phyloP scores from a whole-genome alignment of 768 basidiomycete genomes.

The Kwoniella mangroviensis region DNA sequence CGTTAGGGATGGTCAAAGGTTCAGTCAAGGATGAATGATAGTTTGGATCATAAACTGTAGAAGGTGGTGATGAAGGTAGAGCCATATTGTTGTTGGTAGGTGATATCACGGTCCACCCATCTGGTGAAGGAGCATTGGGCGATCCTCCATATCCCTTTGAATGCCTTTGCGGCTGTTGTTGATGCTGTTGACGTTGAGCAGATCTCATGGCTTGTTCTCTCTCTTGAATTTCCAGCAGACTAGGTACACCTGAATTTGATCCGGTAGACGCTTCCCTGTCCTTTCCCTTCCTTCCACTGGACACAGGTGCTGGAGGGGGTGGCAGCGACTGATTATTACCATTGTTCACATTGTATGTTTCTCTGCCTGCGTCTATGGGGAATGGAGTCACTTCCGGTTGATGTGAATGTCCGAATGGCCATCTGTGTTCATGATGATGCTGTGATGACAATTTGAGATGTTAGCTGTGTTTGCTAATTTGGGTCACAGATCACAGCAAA shows the following conservation, averaged over 20 bases:
- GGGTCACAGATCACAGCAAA: neutral
- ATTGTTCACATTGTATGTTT: neutral
- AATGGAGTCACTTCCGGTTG: constrained; percentile 39
- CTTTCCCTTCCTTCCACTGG: constrained; percentile 27
- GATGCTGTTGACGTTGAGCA: constrained; percentile 17
- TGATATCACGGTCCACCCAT: constrained; percentile 14
- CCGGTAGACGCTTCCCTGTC: constrained; percentile 16
- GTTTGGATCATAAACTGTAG: constrained; percentile 1
- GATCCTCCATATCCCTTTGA: constrained; percentile 12
- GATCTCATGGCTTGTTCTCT: constrained; percentile 26
- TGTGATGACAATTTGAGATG: constrained; percentile 5
- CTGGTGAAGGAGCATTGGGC: neutral
- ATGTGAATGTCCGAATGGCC: constrained; percentile 22
- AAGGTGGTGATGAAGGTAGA: constrained; percentile 8
- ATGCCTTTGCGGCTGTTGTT: constrained; percentile 9
- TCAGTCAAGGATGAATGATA: constrained; percentile 15
- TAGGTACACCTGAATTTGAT: constrained; percentile 22
- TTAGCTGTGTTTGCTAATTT: neutral
- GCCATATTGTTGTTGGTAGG: constrained; percentile 1
- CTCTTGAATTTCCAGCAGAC: constrained; percentile 37
- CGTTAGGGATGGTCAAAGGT: constrained; percentile 24
- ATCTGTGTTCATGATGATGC: constrained; percentile 25
- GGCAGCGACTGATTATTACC: constrained; percentile 1
- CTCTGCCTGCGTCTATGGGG: constrained; percentile 39
- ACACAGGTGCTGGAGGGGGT: constrained; percentile 16